phyloP scores from a whole-genome alignment of 2,329 filamentous ascomycete species.

The Amesomyces nigricolor region DNA sequence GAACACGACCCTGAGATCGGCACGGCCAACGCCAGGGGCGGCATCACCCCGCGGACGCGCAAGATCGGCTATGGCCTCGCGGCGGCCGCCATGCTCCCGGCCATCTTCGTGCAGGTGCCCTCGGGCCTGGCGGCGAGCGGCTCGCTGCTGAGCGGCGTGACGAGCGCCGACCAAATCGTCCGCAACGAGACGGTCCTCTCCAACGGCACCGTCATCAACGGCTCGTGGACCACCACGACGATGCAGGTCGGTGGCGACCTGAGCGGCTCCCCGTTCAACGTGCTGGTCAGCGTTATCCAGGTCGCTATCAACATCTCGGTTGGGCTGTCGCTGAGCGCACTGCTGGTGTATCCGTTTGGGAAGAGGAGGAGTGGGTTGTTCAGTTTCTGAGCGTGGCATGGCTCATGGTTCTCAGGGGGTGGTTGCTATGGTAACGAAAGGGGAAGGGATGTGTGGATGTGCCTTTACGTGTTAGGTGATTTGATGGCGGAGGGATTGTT shows the following conservation, averaged over 20 bases:
- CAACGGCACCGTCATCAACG: slow-evolving; percentile 23
- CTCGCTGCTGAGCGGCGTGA: slow-evolving; percentile 53
- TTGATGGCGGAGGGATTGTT: too few species aligned
- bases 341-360: slow-evolving; percentile 51
- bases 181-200: slow-evolving; percentile 35
- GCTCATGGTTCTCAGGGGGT: too few species aligned
- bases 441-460: too few species aligned
- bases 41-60: slow-evolving; percentile 31
- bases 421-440: too few species aligned
- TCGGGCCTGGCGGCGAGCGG: slow-evolving; percentile 57
- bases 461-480: too few species aligned
- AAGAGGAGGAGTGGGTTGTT: slow-evolving; percentile 54
- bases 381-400: slow-evolving; percentile 38
- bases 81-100: slow-evolving; percentile 77
- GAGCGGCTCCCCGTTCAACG: slow-evolving; percentile 46
- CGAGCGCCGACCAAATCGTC: slow-evolving; percentile 50
- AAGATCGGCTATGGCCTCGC: slow-evolving; percentile 68
- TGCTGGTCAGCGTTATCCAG: slow-evolving; percentile 54
- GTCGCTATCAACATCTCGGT: slow-evolving; percentile 59
- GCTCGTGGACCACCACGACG: slow-evolving; percentile 18
- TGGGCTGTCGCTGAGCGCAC: slow-evolving; percentile 51
- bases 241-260: slow-evolving; percentile 24
- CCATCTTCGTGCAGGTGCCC: slow-evolving; percentile 70
- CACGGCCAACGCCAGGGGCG: slow-evolving; percentile 11
- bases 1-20: slow-evolving; percentile 23